Conservation (phyloP, 345 rosid species). For the Psidium friedrichsthalianum region DNA sequence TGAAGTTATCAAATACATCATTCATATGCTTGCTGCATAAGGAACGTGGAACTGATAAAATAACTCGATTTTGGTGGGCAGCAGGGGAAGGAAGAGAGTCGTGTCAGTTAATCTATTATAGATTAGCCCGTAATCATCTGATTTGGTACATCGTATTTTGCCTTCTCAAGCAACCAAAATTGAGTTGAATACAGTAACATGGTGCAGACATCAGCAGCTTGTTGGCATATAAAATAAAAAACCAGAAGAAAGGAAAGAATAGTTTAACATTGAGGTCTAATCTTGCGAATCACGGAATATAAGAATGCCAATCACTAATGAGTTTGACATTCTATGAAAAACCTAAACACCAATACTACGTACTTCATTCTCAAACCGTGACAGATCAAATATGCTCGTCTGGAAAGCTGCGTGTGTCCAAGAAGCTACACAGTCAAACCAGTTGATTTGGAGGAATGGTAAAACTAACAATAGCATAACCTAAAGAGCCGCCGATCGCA, state of each 20-base stretch:
- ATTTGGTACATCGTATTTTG: neutral
- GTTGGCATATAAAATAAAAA: neutral
- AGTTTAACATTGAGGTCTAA: neutral
- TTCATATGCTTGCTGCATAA: neutral
- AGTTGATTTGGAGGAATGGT: neutral
- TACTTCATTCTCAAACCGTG: neutral
- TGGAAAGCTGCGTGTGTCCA: neutral
- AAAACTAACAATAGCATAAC: neutral
- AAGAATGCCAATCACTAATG: neutral
- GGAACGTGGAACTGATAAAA: neutral
- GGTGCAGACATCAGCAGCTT: neutral
- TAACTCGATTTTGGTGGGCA: neutral
- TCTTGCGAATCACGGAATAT: neutral
- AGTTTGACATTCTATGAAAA: neutral
- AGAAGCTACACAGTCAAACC: neutral
- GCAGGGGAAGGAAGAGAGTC: neutral
- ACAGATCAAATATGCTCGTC: neutral
- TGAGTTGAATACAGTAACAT: neutral
- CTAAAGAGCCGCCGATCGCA: too few relatives aligned
- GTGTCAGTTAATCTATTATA: neutral
- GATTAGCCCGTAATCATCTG: neutral
- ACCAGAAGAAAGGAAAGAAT: neutral
- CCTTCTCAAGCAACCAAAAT: neutral
- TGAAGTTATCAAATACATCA: neutral
- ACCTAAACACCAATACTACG: neutral